Base-by-base conservation (phyloP, 306 rosid species). In the Castanospermum australe region DNA sequence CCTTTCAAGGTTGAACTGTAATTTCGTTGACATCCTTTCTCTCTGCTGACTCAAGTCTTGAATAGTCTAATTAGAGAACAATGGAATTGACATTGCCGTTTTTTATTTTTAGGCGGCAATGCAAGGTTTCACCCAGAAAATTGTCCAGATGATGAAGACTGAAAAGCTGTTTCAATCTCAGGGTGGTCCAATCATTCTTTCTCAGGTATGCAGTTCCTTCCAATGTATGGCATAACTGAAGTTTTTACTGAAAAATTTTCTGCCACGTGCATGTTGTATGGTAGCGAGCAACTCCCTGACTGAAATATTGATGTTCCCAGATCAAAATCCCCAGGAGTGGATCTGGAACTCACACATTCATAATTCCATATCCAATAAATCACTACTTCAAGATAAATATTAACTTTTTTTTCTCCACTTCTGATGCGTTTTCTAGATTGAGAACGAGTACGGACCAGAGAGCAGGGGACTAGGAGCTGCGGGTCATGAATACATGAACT, bases 111-210 rank as follows among this genome's bases (percentile, higher is more conserved):
- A 95, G 99, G 86, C 77, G 42, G 99, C 99, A 71, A 95, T 95
- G 99, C 91, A 84, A 80, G 89, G 93, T 55, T 93, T 95, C 79
- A 90, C 97, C 77, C 83, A 91, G 93, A 91, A 95, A 84, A 91
- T 95, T 85, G 96, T 95, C 67, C 94, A 85, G 84, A 87, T 90
- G 97, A 88, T 95, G 98, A 93, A 91, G 86, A 82, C 68, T 77
- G 97, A 95, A 75, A 91, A 82, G 69, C 88, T 95, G 75, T 95
- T 86, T 84, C 92, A 93, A 50, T 88, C 99, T 71, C 96, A 95
- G 85, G 98, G 98, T 15, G 99, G 99, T 80, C 99, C 99, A 32
- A 91, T 95, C 18, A 91, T 95, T 83, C 90, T 95, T 79, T 91
- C 99, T 14, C 99, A 95, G 94, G 99, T 93, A 81, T 73, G 71